Evolutionary conservation across 257 asterid species (phyloP), one percentile per base, ranked within the genome.

Genomic region (Phtheirospermum japonicum): DNA sequence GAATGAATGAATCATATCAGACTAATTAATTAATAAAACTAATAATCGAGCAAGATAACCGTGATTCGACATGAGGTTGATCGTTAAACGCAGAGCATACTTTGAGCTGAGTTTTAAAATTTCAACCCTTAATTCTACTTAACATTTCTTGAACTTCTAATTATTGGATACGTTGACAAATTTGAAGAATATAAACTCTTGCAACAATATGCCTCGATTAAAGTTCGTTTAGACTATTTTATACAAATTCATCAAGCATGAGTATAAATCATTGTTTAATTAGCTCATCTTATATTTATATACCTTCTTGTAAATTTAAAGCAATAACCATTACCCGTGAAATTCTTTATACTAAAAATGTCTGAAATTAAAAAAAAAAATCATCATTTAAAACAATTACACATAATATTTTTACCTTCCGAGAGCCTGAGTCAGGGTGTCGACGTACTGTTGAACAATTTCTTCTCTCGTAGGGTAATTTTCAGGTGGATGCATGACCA

Each of bases 401-500:
- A 42, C 6, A 16, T 23, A 46, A 46, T n/a, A 17, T 7, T 14
- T 17, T 48, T 36, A 78, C 83, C 80, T 74, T 17, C 80, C 80
- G 18, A 78, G 75, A 36, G 73, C 80, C 73, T 50, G 16, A 39
- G 75, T 8, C 68, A 71, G 73, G 63, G 79, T 74, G 37, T 67
- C 36, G 37, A 77, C 52, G 43, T 63, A 77, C 4, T 57, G 77
- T 6, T 67, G 68, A 14, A 77, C 8, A 14, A 74, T 74, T 71
- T 74, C 75, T 5, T 74, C 77, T 61, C 83, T 63, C 3, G 46
- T 55, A 14, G 83, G 83, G 71, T 67, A 77, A 36, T 64, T 71
- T 43, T 73, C 77, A 28, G 79, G 79, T 51, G 79, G 63, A 11
- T 59, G 67, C 82, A 74, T 70, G 70, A 78, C 73, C 75, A 74